Base-by-base conservation (phyloP, 192 early-diverging fungal species). In the Umbelopsis sp. region DNA sequence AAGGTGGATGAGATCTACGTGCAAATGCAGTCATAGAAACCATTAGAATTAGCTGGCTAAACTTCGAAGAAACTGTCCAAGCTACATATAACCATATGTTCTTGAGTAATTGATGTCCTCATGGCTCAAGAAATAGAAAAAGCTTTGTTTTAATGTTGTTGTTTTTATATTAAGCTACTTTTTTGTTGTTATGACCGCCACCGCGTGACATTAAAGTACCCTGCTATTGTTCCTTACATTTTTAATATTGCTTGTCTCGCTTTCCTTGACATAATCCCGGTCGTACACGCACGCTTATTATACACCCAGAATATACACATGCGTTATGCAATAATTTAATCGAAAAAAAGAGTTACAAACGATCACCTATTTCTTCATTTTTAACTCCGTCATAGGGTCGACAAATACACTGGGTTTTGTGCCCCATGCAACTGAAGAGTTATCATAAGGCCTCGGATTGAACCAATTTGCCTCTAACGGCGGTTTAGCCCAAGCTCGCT, bases 1-100 rank as follows among this genome's bases (percentile, higher is more conserved):
- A 73, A 70, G 49, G 76, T 73, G 4, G 55, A 61, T 18, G 55
- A 61, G 30, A 16, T 30, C 25, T 61, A 35, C 25, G 16, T n/a
- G 5, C 16, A 35, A 30, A 27, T 61, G 12, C 55, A 61, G 18
- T 30, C 27, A 16, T 61, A 61, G 55, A 61, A 25, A 52, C 21
- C 21, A 9, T 52, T 12, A 21, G 25, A 52, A 27, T 25, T 25
- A 52, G n/a, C 25, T 41, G 37, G 37, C 37, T 30, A 41, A 4
- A 10, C 6, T 41, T 49, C 18, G 48, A 49, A 49, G 20, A 49
- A 6, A 16, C 15, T 21, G 15, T 49, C 48, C 48, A 21, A 16
- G 20, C 48, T 49, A 13, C 48, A 1, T 20, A 16, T 4, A 16
- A 16, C 12, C 6, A 20, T 1, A 16, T 49, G 18, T 49, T 49